A percentile compares a stretch with the other conserved stretches of the same genome.
Evolutionary conservation across 331 rosid species (phyloP).

Genomic region (Acacia pycnantha): DNA sequence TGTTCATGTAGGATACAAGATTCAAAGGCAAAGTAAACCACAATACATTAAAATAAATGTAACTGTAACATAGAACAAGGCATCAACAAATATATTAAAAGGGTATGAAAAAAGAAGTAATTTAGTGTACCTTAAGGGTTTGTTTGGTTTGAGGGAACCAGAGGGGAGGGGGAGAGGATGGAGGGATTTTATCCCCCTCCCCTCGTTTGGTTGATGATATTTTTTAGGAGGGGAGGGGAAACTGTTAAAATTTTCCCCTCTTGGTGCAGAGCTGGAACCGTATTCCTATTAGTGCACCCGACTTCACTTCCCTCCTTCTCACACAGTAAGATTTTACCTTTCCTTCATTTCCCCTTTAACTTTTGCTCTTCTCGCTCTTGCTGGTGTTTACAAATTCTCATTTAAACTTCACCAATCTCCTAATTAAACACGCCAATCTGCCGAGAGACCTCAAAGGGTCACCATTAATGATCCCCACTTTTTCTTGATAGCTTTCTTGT

Average conservation of each 20-base stretch:
- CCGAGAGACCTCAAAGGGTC: not conserved
- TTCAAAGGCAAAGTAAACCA: not conserved
- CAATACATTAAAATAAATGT: not conserved
- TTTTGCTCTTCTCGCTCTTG: not conserved
- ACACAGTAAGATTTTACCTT: slow-evolving; percentile 27
- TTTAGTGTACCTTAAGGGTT: not conserved
- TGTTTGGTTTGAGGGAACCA: too few species aligned
- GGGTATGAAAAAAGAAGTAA: not conserved
- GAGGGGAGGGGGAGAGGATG: too few species aligned
- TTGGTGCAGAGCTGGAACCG: too few species aligned
- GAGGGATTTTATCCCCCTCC: too few species aligned
- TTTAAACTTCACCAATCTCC: slow-evolving; percentile 15
- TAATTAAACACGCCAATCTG: slow-evolving; percentile 15
- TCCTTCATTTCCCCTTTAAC: not conserved
- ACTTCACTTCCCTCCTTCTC: slow-evolving; percentile 27
- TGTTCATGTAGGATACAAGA: not conserved
- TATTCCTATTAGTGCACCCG: slow-evolving; percentile 2
- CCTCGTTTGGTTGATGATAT: too few species aligned
- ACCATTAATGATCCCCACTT: too few species aligned
- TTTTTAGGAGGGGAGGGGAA: too few species aligned
- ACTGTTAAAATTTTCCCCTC: too few species aligned
- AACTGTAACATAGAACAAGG: not conserved
- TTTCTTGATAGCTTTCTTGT: too few species aligned
- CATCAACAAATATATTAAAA: not conserved
- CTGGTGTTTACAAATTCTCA: not conserved